Base-by-base conservation (phyloP, 768 basidiomycete genomes). In the Exsudoporus frostii region DNA sequence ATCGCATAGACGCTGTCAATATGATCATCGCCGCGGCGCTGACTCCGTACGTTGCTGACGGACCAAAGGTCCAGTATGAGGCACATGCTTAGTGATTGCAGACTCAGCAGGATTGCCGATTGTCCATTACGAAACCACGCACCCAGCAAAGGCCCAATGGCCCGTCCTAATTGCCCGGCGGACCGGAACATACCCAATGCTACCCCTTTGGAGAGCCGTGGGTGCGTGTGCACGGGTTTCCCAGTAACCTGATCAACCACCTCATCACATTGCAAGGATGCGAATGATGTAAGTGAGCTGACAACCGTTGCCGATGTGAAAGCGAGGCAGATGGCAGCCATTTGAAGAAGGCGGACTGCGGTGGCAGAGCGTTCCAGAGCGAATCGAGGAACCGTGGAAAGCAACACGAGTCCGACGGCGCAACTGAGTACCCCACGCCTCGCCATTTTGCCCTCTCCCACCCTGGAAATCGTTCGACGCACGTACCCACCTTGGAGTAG, bases 301-400 rank as follows among this genome's bases (percentile, higher is more conserved):
- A 99, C 96, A 45, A 97, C 95, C 1, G 93, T 97, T 5, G 96
- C 95, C 55, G 87, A 90, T 5, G 96, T 97, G 74, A 93, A 97
- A 5, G 93, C 92, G 72, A 98, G 78, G 63, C 86, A 90, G 5
- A 88, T 78, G 1, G 92, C 90, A 7, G 90, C 87, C n/a, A 71
- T 76, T 63, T 82, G 83, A 15, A 89, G 73, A 17, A 84, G 71
- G 34, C 73, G 77, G 59, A 81, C 74, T 11, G 81, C 79, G 27
- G 81, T 39, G 17, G 66, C 68, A 27, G 75, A 71, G 22, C 72
- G 71, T 42, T 69, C 74, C 33, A 71, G 56, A 41, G 76, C 74
- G 50, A 81, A 78, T 24, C 65, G 75, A 9, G 94, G 91, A 5
- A 98, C 75, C 45, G 82, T 53, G 1, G 92, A 80, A 32, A 99